A percentile compares a stretch with the other conserved stretches of the same genome.
Evolutionary conservation across 2,329 filamentous ascomycete genomes (phyloP).

Genomic region (Metarhizium rileyi): DNA sequence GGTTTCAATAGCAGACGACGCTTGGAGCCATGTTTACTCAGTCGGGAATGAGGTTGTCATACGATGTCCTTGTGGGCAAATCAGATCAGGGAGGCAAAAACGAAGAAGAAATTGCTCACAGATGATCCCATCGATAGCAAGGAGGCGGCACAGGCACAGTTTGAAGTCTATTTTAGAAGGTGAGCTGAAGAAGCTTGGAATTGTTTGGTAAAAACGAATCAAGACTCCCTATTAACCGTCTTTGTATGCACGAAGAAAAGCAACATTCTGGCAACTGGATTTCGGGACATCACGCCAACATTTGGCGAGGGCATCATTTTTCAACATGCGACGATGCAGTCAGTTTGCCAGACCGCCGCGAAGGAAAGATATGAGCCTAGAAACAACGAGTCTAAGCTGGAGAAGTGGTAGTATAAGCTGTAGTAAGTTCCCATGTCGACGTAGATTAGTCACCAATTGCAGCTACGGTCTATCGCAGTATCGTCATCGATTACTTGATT

Average conservation of each 20-base stretch:
- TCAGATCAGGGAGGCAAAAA: slow-evolving; percentile 8
- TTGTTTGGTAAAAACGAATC: slow-evolving; percentile 7
- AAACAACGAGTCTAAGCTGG: neutral
- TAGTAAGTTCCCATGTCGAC: neutral
- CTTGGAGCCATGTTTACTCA: slow-evolving; percentile 9
- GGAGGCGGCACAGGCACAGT: slow-evolving; percentile 9
- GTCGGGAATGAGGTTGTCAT: slow-evolving; percentile 8
- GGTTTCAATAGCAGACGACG: slow-evolving; percentile 10
- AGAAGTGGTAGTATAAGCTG: neutral
- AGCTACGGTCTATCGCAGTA: no score
- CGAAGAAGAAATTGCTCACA: slow-evolving; percentile 9
- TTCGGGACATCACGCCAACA: slow-evolving; percentile 11
- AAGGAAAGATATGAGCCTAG: neutral
- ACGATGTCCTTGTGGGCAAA: slow-evolving; percentile 10
- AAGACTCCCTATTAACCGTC: slow-evolving; percentile 8
- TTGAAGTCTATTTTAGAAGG: slow-evolving; percentile 7
- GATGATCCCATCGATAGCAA: slow-evolving; percentile 9
- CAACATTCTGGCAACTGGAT: slow-evolving; percentile 9
- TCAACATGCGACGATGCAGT: slow-evolving; percentile 1
- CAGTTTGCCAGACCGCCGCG: neutral
- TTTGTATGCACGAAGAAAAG: slow-evolving; percentile 10
- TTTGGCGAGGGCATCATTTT: slow-evolving; percentile 9
- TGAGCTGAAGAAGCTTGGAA: slow-evolving; percentile 7
- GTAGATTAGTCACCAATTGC: no score
- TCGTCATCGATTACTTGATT: no score